A percentile compares a stretch with the other conserved stretches of the same genome.
Evolutionary conservation across 371 early-diverging fungal species (phyloP).

Genomic region (Nematocida sp.): DNA sequence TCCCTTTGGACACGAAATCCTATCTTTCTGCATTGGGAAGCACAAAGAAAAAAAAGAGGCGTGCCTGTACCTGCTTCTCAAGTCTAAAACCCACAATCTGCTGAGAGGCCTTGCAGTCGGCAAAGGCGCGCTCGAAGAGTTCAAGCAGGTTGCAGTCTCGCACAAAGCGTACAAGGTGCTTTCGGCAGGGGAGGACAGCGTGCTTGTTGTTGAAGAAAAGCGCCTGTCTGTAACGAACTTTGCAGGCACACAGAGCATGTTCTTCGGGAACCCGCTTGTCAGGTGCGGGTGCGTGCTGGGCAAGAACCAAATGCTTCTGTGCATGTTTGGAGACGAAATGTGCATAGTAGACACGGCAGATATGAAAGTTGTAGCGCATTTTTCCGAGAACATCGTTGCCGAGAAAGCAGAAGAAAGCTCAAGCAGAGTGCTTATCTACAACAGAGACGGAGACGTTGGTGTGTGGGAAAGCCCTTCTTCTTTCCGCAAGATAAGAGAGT

Average conservation of each 20-base stretch:
- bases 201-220: not conserved
- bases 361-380: not conserved
- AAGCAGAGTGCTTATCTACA: not conserved
- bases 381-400: not conserved
- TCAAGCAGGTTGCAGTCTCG: constrained; percentile 7
- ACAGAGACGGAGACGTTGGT: constrained; percentile 9
- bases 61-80: not conserved
- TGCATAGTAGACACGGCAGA: constrained; percentile 1
- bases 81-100: not conserved
- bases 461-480: not conserved
- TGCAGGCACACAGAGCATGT: not conserved
- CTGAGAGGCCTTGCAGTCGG: not conserved
- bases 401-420: not conserved
- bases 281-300: not conserved
- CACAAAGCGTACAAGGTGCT: constrained; percentile 11
- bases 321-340: not conserved
- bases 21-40: not conserved
- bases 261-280: constrained; percentile 10
- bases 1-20: constrained; percentile 22
- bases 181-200: not conserved
- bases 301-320: not conserved
- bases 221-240: not conserved
- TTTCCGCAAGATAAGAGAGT: not conserved
- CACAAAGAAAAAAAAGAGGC: not conserved
- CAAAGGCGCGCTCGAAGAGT: constrained; percentile 11